Evolutionary conservation across 1,284 basidiomycete species (phyloP), one percentile per base, ranked within the genome.

Genomic region (Malassezia nana): DNA sequence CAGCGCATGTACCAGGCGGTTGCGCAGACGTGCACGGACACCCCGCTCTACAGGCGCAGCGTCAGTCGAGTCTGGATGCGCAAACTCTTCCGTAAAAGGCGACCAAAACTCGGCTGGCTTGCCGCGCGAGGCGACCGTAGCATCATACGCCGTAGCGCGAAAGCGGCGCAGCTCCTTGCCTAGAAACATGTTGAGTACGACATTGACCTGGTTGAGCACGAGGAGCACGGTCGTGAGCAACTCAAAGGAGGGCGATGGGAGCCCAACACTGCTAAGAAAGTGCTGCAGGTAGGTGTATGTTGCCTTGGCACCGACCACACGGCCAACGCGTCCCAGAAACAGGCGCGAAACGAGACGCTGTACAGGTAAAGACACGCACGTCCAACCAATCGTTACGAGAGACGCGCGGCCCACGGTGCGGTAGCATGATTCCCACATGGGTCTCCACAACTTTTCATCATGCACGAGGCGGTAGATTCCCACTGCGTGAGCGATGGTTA

Each of bases 41-140:
- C 28, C 20, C 28, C 22, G 43, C 9, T 12, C 28, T 29, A 16
- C 10, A 8, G 16, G 2, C 6, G 43, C 13, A 46, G 16, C 12
- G 29, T 18, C 42, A 29, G 15, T 16, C 24, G 9, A 1, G 0
- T 69, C 70, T 3, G 70, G 72, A 15, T 70, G 63, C 22, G 48
- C 31, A 48, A 62, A 74, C 50, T 74, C 72, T 35, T 74, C 72
- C 13, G 51, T 52, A 39, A 72, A 74, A 33, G 67, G 64, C 31
- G 61, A 64, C 72, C 72, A 74, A 62, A 67, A 74, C 22, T 67
- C 63, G 1, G 63, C 53, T 0, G 55, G 42, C 46, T 74, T 72
- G 8, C 72, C 72, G 9, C 72, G 55, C 15, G 60, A 64, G 3
- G 31, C 55, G 13, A 72, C 69, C 2, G 72, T 72, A 15, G 61